Base-by-base conservation (phyloP, 2,329 filamentous ascomycete genomes). In the Ophiobolus disseminans region DNA sequence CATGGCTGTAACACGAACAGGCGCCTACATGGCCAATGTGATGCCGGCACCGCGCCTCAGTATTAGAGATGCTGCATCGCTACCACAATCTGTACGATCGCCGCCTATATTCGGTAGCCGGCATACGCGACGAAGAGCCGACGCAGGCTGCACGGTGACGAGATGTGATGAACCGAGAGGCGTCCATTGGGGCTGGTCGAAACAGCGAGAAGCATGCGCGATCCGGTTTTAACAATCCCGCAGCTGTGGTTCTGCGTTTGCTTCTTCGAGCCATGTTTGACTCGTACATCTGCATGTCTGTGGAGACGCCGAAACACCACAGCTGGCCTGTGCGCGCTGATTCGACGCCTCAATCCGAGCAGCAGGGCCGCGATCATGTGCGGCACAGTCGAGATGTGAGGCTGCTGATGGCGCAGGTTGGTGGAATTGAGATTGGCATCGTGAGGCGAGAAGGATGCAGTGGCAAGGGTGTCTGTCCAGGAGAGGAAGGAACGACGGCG, bases 21-120 rank as follows among this genome's bases (percentile, higher is more conserved):
- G 37, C 26, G 40, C 37, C 21, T 32, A 38, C 40, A 35, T 37
- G 25, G 19, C 19, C 20, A 28, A 39, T 21, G 38, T 40, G 26
- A 54, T 39, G 44, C 41, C 26, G 20, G 17, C 10, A 22, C 30
- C 23, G 47, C 36, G 25, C 31, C 36, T 42, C 42, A 34, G 16
- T 47, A 48, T 52, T 52, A 45, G 38, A 44, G 55, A 54, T 54
- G 26, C 53, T 46, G 53, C 53, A 55, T 19, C 43, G 40, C 50
- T 53, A 49, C 39, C 46, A 48, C 42, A 49, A 50, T 57, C 49
- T 48, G 41, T 52, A 48, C 48, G 57, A 57, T 60, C 55, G 55
- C 40, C 55, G 49, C 48, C 52, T 41, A 43, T 25, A 22, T 50
- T 38, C 49, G 44, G 46, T 39, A 23, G 40, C 42, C 48, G 48